Percentiles rank a stretch among this genome's conserved stretches.
Conservation (phyloP, 2,329 filamentous ascomycete genomes). For the Cyanodermella asteris region DNA sequence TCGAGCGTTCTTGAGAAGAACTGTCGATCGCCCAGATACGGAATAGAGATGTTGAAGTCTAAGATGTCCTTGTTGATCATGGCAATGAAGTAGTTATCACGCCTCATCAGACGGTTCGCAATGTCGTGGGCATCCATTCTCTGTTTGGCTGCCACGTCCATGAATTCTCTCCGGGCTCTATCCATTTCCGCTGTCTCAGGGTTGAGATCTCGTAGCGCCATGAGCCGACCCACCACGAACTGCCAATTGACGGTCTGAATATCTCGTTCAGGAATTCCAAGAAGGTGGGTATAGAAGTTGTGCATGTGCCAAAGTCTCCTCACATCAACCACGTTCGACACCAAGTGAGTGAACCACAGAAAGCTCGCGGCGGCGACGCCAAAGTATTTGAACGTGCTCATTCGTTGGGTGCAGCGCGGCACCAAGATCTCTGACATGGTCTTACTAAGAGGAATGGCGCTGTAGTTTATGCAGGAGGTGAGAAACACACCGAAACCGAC, state of each 20-base stretch:
- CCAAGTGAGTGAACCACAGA: slow-evolving; percentile 62
- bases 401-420: slow-evolving; percentile 50
- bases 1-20: slow-evolving; percentile 77
- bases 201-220: slow-evolving; percentile 66
- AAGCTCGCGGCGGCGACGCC: slow-evolving; percentile 68
- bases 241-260: slow-evolving; percentile 94
- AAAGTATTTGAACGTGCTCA: slow-evolving; percentile 56
- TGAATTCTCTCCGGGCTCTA: slow-evolving; percentile 35
- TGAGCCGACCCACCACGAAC: slow-evolving; percentile 65
- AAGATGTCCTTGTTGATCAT: slow-evolving; percentile 93
- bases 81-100: slow-evolving; percentile 91
- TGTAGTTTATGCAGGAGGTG: slow-evolving; percentile 68
- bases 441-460: slow-evolving; percentile 44
- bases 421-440: slow-evolving; percentile 39
- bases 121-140: slow-evolving; percentile 92
- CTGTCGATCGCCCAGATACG: slow-evolving; percentile 57
- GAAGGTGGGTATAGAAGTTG: slow-evolving; percentile 63
- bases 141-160: slow-evolving; percentile 77
- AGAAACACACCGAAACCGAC: slow-evolving; percentile 66
- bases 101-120: slow-evolving; percentile 86
- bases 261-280: slow-evolving; percentile 65
- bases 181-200: slow-evolving; percentile 52
- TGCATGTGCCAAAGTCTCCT: slow-evolving; percentile 55
- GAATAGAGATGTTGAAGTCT: slow-evolving; percentile 65
- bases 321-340: slow-evolving; percentile 52